Base-by-base conservation (phyloP, 495 filamentous ascomycete species). In the Bombardia bombarda region DNA sequence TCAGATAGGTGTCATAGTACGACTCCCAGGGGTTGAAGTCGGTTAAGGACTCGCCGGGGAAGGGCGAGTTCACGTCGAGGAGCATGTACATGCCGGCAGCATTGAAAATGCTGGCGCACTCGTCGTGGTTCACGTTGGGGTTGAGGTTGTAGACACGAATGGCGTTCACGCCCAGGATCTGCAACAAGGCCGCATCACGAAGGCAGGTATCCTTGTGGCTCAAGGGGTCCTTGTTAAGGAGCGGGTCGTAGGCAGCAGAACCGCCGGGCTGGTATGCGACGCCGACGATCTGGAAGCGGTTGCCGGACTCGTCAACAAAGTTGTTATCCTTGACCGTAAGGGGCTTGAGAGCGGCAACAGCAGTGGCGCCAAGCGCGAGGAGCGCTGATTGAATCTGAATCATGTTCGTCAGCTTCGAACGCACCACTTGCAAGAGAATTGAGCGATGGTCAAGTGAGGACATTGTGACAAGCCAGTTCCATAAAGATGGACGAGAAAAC, bases 261-360 rank as follows among this genome's bases (percentile, higher is more conserved):
- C 90, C 90, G 55, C 88, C 90, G 21, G 90, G 90, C 68, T 97
- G 90, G 68, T 95, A 95, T 69, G 89, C 90, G 40, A 94, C 78
- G 53, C 90, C 90, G 36, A 97, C 74, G 43, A 97, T 80, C 67
- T 92, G 82, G 69, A 95, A 85, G 37, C 87, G 80, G 55, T 89
- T 76, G 35, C 80, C 78, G 9, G 82, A 88, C 41, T 79, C 70
- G 68, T 95, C 84, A 57, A 95, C 77, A 61, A 96, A 95, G 64
- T 93, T 77, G 50, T 78, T 75, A 43, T 84, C 86, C 36, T 82
- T 61, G 36, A 92, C 80, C 42, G 77, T 74, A 38, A 97, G 70
- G 12, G 84, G 70, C 41, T 74, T 77, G 28, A 95, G 80, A 17
- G 87, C 90, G 14, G 69, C 60, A 14, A 73, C 81, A 33, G 77